A percentile compares a stretch with the other conserved stretches of the same genome.
Evolutionary conservation across 768 basidiomycete species (phyloP).

Genomic region (Naganishia vaughanmartiniae): DNA sequence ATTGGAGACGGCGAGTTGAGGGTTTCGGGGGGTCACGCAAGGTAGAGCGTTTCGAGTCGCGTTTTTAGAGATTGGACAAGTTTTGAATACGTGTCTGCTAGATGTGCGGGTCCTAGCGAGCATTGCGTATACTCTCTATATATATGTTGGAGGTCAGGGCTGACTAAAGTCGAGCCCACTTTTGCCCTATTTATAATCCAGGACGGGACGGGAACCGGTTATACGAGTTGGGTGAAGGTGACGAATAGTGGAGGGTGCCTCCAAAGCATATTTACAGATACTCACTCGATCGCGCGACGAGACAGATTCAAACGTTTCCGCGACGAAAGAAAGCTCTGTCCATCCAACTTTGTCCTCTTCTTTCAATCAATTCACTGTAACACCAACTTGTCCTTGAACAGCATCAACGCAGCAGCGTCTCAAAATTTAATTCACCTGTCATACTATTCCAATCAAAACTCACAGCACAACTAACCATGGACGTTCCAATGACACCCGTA

Average conservation of each 20-base stretch:
- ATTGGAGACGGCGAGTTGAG: neutral
- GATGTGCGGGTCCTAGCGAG: neutral
- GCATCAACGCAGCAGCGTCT: neutral
- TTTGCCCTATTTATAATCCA: slow-evolving; percentile 1
- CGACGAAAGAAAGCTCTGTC: too few relatives aligned
- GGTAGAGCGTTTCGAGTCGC: neutral
- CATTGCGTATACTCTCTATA: neutral
- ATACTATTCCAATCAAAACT: neutral
- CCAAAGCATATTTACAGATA: neutral
- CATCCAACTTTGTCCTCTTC: too few relatives aligned
- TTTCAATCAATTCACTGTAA: too few relatives aligned
- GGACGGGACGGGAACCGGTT: neutral
- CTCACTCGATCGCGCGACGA: neutral
- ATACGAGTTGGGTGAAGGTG: neutral
- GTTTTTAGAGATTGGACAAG: neutral
- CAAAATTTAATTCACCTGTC: neutral
- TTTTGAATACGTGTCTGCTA: neutral
- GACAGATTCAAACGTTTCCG: neutral
- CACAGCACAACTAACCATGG: neutral
- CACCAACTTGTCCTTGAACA: neutral
- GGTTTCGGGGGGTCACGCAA: neutral
- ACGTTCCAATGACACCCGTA: slow-evolving; percentile 8
- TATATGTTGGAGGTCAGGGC: neutral
- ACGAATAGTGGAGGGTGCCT: slow-evolving; percentile 11
- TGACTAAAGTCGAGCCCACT: too few relatives aligned